Conservation (phyloP, 75 land plant species). For the Sequoiadendron giganteum region DNA sequence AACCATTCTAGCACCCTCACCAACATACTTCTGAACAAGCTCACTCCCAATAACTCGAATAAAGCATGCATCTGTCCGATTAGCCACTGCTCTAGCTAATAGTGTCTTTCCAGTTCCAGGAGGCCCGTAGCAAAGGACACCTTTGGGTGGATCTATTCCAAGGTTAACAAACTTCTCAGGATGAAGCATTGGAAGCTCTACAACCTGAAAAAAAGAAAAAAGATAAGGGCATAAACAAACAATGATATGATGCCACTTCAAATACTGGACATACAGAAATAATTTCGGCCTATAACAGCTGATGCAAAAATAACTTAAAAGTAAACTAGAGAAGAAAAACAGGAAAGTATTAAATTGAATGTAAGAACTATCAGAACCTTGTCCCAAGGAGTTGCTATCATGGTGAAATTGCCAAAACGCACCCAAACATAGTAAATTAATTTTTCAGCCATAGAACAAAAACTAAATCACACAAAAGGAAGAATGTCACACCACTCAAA, state of each 20-base stretch:
- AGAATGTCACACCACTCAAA: background rate
- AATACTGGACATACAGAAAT: background rate
- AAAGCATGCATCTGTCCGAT: slow-evolving; percentile 99
- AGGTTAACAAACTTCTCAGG: slow-evolving; percentile 99
- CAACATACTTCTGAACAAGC: slow-evolving; percentile 98
- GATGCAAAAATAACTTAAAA: background rate
- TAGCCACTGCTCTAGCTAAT: slow-evolving; percentile 97
- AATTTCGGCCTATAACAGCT: background rate
- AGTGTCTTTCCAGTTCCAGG: slow-evolving; percentile 98
- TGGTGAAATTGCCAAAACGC: background rate
- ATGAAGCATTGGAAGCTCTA: slow-evolving; percentile 98
- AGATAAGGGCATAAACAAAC: background rate
- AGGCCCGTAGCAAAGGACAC: slow-evolving; percentile 98
- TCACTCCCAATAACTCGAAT: slow-evolving; percentile 99
- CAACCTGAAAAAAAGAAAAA: slow-evolving; percentile 45
- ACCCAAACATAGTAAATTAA: background rate
- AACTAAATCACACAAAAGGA: background rate
- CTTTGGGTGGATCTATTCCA: slow-evolving; percentile 99
- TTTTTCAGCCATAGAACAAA: background rate
- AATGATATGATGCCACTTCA: background rate
- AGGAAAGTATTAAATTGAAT: background rate
- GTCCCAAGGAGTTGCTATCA: background rate
- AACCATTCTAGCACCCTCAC: slow-evolving; percentile 99
- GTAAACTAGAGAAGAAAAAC: background rate
- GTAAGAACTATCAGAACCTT: background rate